Percentiles rank a stretch among this genome's conserved stretches.
These are phyloP conservation scores for Pluteus cervinus DNA, from an alignment of 768 basidiomycete species.

Conservation along the genomic window DNA sequence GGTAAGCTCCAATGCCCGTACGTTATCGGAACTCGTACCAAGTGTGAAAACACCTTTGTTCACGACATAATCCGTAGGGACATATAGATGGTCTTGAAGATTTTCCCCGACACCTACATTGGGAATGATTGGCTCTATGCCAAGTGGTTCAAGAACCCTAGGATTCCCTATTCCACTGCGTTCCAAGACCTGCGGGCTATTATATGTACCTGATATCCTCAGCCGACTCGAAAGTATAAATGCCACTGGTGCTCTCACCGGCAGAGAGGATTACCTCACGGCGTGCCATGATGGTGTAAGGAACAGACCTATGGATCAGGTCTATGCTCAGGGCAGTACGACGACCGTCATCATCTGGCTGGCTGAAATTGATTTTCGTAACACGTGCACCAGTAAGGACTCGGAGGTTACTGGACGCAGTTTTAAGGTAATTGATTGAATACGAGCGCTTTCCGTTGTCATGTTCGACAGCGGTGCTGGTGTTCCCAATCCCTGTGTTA, in stretches of 20 bases:
- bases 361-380: constrained; percentile 12
- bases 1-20: no score
- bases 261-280: neutral
- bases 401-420: neutral
- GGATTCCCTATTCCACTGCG: neutral
- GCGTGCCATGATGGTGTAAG: neutral
- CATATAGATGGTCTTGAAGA: neutral
- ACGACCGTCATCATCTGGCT: neutral
- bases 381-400: constrained; percentile 8
- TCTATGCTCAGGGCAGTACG: neutral
- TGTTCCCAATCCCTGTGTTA: neutral
- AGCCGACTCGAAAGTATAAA: neutral
- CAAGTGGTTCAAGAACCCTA: neutral
- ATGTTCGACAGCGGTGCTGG: neutral
- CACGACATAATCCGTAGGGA: neutral
- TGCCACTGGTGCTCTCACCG: neutral
- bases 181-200: neutral
- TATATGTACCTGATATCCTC: neutral
- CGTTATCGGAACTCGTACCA: constrained; percentile 9
- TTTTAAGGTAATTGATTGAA: neutral
- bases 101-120: neutral
- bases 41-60: neutral
- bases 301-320: neutral
- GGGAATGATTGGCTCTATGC: neutral
- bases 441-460: neutral